These are phyloP conservation scores for Diplodia seriata DNA, from an alignment of 2,329 filamentous ascomycete species.

Conservation along the genomic window DNA sequence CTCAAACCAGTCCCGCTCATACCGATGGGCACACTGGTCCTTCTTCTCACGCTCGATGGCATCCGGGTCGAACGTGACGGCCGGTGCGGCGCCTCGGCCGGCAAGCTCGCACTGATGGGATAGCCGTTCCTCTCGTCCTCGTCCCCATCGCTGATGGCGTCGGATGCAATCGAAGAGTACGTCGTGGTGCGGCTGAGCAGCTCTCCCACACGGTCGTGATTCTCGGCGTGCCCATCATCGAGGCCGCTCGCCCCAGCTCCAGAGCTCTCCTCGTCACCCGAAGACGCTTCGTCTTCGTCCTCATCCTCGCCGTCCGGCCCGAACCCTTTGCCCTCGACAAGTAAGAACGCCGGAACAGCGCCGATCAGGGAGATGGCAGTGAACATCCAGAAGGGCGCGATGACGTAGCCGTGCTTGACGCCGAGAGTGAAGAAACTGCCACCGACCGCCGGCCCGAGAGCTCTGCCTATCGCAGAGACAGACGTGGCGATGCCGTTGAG, in stretches of 20 bases:
- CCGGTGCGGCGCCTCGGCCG: slow-evolving; percentile 32
- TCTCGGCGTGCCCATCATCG: neutral
- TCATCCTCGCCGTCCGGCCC: slow-evolving; percentile 50
- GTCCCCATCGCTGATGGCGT: slow-evolving; percentile 38
- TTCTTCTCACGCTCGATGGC: slow-evolving; percentile 45
- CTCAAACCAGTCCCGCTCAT: slow-evolving; percentile 53
- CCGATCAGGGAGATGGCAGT: slow-evolving; percentile 68
- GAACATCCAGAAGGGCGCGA: slow-evolving; percentile 84
- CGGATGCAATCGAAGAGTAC: slow-evolving; percentile 38
- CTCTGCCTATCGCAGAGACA: slow-evolving; percentile 79
- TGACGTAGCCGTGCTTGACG: slow-evolving; percentile 74
- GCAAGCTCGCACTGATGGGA: slow-evolving; percentile 3
- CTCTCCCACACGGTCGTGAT: slow-evolving; percentile 27
- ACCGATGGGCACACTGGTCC: slow-evolving; percentile 54
- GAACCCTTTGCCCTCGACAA: slow-evolving; percentile 76
- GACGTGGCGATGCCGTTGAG: slow-evolving; percentile 90
- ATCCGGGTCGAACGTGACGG: slow-evolving; percentile 33
- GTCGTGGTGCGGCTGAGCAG: slow-evolving; percentile 44
- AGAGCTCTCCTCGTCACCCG: slow-evolving; percentile 44
- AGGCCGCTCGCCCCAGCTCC: slow-evolving; percentile 30
- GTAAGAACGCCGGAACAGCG: slow-evolving; percentile 74
- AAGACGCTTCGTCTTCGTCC: slow-evolving; percentile 31
- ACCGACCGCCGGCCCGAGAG: slow-evolving; percentile 75
- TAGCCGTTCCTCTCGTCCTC: slow-evolving; percentile 37
- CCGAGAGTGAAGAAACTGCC: slow-evolving; percentile 79